phyloP scores from a whole-genome alignment of 768 basidiomycete species.

The Suillus americanus region DNA sequence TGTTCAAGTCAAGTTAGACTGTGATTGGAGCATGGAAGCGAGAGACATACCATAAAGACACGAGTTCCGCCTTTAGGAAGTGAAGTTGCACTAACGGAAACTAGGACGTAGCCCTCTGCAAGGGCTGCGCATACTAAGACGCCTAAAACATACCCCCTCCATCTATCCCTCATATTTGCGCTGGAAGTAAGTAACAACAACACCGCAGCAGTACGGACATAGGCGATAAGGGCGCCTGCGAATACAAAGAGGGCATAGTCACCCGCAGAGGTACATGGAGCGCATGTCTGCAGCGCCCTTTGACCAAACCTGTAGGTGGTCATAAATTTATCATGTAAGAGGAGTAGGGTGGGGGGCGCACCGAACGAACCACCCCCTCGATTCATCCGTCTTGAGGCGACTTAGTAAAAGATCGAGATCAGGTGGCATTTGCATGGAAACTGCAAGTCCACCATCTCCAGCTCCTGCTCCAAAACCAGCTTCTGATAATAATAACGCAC shows the following conservation, averaged over 20 bases:
- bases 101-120: slow-evolving; percentile 54
- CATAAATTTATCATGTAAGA: slow-evolving; percentile 3
- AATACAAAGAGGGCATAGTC: slow-evolving; percentile 64
- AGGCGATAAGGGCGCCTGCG: slow-evolving; percentile 54
- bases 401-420: slow-evolving; percentile 54
- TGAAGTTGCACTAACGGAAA: slow-evolving; percentile 44
- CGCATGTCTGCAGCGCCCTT: slow-evolving; percentile 57
- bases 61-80: slow-evolving; percentile 40
- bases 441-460: slow-evolving; percentile 9
- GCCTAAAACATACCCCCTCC: slow-evolving; percentile 47
- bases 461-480: slow-evolving; percentile 36
- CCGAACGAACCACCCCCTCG: slow-evolving; percentile 60
- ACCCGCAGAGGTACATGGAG: slow-evolving; percentile 58
- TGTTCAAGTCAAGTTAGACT: slow-evolving; percentile 21
- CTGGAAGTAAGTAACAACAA: slow-evolving; percentile 44
- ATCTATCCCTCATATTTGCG: slow-evolving; percentile 40
- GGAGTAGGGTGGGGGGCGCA: slow-evolving; percentile 27
- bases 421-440: slow-evolving; percentile 36
- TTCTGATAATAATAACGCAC: slow-evolving; percentile 40
- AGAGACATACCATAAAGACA: not conserved
- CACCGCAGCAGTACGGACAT: slow-evolving; percentile 55
- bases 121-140: slow-evolving; percentile 48
- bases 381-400: slow-evolving; percentile 55
- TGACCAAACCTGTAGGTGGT: slow-evolving; percentile 60
- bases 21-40: not conserved